A percentile compares a stretch with the other conserved stretches of the same genome.
These are phyloP conservation scores for Aegilops longissima DNA, from an alignment of 176 grass and related monocot species.

Conservation along the genomic window DNA sequence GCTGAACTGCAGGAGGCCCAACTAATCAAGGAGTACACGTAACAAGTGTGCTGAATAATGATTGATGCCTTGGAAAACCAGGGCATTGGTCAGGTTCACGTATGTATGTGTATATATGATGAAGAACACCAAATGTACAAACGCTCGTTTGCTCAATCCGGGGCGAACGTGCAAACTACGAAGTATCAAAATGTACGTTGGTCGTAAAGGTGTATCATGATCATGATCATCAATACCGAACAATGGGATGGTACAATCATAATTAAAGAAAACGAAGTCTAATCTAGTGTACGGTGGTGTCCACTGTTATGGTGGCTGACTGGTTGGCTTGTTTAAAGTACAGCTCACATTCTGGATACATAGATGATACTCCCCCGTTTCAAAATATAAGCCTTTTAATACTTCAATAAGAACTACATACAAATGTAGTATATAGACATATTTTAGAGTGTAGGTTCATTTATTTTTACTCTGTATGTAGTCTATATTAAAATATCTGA, in stretches of 20 bases:
- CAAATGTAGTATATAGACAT: too few relatives aligned
- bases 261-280: too few relatives aligned
- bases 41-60: background rate
- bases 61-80: constrained; percentile 31
- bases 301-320: background rate
- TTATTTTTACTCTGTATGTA: too few relatives aligned
- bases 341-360: too few relatives aligned
- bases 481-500: too few relatives aligned
- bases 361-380: too few relatives aligned
- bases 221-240: background rate
- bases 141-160: background rate
- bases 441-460: too few relatives aligned
- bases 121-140: constrained; percentile 14
- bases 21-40: background rate
- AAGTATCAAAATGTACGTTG: background rate
- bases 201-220: background rate
- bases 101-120: too few relatives aligned
- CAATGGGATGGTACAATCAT: background rate
- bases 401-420: too few relatives aligned
- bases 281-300: background rate
- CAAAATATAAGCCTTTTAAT: too few relatives aligned
- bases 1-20: constrained; percentile 63
- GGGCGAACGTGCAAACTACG: background rate
- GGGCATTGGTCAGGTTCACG: background rate
- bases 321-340: background rate